Conservation (phyloP, 2,329 filamentous ascomycete species). For the Ophiosphaerella korrae region DNA sequence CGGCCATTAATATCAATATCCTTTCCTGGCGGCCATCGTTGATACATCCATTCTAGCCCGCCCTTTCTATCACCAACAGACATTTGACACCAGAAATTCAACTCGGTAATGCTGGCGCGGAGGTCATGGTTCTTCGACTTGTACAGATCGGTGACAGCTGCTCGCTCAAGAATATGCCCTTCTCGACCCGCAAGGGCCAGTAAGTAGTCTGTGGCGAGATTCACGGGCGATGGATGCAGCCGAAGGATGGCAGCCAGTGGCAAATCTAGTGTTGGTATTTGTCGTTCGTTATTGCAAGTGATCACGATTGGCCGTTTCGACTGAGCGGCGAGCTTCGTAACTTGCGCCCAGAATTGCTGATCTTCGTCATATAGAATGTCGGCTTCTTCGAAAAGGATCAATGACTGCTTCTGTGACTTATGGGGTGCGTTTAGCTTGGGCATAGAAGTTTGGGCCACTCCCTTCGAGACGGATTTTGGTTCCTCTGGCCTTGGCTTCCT, state of each 20-base stretch:
- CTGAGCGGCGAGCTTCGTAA: conserved; percentile 75
- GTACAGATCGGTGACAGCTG: conserved; percentile 73
- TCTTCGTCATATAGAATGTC: conserved; percentile 95
- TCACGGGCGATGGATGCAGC: conserved; percentile 67
- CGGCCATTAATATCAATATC: conserved; percentile 72
- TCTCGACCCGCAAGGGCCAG: conserved; percentile 84
- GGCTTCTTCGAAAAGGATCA: conserved; percentile 92
- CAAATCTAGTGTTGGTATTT: conserved; percentile 76
- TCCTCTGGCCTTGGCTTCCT: conserved; percentile 15
- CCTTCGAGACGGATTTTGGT: conserved; percentile 16
- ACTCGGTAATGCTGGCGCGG: conserved; percentile 78
- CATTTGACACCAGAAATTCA: conserved; percentile 98
- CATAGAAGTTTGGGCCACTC: conserved; percentile 28
- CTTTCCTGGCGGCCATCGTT: conserved; percentile 73
- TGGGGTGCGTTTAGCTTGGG: conserved; percentile 36
- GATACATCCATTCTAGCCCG: conserved; percentile 87
- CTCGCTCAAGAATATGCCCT: conserved; percentile 76
- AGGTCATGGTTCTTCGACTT: conserved; percentile 72
- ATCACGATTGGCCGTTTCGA: conserved; percentile 93
- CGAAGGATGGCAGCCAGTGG: conserved; percentile 84
- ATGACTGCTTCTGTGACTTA: conserved; percentile 78
- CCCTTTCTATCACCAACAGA: conserved; percentile 86
- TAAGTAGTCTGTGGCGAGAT: conserved; percentile 78
- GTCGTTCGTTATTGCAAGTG: conserved; percentile 90
- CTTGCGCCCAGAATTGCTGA: conserved; percentile 88